These are phyloP conservation scores for Cicer cuneatum DNA, from an alignment of 306 rosid genomes.

Conservation along the genomic window DNA sequence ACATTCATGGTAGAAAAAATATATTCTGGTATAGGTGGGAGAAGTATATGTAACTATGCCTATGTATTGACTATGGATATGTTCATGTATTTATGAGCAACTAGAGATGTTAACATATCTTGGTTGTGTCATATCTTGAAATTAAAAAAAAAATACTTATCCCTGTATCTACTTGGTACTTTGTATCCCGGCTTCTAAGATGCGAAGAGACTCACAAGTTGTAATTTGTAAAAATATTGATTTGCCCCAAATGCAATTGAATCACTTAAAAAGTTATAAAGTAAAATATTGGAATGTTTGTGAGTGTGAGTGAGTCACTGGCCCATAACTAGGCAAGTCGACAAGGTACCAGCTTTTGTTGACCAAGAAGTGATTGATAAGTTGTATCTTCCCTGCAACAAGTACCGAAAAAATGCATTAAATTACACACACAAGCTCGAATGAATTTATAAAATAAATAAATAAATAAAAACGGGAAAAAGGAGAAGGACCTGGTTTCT, in stretches of 20 bases:
- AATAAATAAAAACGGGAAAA: background rate
- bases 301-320: background rate
- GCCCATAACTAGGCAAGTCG: conserved; percentile 98
- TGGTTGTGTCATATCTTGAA: too few species aligned
- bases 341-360: conserved; percentile 92
- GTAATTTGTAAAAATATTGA: too few species aligned
- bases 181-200: too few species aligned
- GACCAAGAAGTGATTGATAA: conserved; percentile 91
- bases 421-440: conserved; percentile 1
- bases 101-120: too few species aligned
- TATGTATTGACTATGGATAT: too few species aligned
- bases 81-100: too few species aligned
- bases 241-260: background rate
- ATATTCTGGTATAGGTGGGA: too few species aligned
- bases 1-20: too few species aligned
- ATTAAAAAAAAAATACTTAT: too few species aligned
- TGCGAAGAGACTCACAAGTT: too few species aligned
- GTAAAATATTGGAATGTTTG: background rate
- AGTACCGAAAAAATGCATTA: conserved; percentile 24
- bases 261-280: background rate
- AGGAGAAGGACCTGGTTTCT: conserved; percentile 76
- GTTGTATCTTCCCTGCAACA: conserved; percentile 87
- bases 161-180: too few species aligned
- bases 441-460: background rate
- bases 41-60: too few species aligned